A percentile compares a stretch with the other conserved stretches of the same genome.
Conservation (phyloP, 441 rosid species). For the Corymbia citriodora region DNA sequence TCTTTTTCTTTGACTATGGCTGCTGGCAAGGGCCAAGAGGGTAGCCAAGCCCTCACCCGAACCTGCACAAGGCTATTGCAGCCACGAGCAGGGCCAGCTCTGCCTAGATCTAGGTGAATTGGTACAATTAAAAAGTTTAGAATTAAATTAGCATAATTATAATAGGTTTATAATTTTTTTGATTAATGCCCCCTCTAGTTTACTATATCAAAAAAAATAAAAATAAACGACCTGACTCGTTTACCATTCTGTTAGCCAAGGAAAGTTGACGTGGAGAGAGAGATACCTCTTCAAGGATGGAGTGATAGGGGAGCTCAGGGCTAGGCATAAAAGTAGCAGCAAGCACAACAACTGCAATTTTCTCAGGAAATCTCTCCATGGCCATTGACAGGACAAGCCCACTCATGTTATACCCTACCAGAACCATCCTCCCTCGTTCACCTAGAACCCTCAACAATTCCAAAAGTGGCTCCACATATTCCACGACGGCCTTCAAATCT, state of each 20-base stretch:
- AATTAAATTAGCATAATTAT: no score
- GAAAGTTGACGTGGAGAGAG: background rate
- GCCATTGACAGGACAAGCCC: slow-evolving; percentile 22
- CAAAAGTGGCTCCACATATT: slow-evolving; percentile 27
- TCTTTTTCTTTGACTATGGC: background rate
- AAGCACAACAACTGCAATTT: slow-evolving; percentile 24
- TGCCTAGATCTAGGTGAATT: no score
- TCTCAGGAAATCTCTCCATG: slow-evolving; percentile 34
- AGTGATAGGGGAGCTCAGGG: background rate
- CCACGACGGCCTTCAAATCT: slow-evolving; percentile 12
- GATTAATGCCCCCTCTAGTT: background rate
- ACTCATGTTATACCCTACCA: slow-evolving; percentile 31
- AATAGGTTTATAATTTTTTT: no score
- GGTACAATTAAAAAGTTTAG: background rate
- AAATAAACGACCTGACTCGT: background rate
- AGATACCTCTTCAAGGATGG: slow-evolving; percentile 10
- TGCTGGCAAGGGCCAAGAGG: no score
- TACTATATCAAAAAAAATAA: background rate
- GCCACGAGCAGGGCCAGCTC: background rate
- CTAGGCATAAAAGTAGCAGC: slow-evolving; percentile 24
- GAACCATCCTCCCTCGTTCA: slow-evolving; percentile 19
- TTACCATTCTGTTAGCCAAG: background rate
- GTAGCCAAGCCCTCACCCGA: no score
- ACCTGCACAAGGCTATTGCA: background rate
- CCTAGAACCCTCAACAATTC: slow-evolving; percentile 17